Base-by-base conservation (phyloP, 768 basidiomycete species). In the Leccinum subtestaceum region DNA sequence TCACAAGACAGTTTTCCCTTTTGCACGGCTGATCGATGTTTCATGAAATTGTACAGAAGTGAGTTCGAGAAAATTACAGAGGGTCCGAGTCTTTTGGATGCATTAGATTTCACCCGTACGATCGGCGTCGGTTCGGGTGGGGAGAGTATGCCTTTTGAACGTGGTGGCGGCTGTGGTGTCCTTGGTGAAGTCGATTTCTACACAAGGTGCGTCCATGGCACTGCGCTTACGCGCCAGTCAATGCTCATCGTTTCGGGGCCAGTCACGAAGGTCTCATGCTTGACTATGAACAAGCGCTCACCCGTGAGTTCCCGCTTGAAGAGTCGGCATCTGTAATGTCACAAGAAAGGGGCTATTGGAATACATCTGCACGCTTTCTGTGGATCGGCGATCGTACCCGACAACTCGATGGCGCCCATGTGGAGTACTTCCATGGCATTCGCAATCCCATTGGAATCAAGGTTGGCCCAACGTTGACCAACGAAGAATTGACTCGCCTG, bases 371-470 rank as follows among this genome's bases (percentile, higher is more conserved):
- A 8, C 95, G 95, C 72, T 96, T 97, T 75, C 74, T 98, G 52
- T 99, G 96, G 96, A 92, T 99, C 55, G 96, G 96, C 0, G 97
- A 99, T 74, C 85, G 96, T 53, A 99, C 96, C 5, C 79, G 96
- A 43, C 93, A 96, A 73, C 78, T 98, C 0, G 83, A 85, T 49
- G 94, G 95, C 7, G 97, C 95, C 4, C 97, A 99, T 70, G 87
- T 98, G 32, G 96, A 98, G 76, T 95, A 95, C 73, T 95, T 95
- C 76, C 80, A 91, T 57, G 93, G 94, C 7, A 89, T 97, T 55
- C 80, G 92, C 52, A 96, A 97, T 70, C 94, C 94, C 2, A 92
- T 97, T 59, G 97, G 97, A 2, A 84, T 98, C 77, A 99, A 99
- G 72, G 92, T 96, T 6, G 97, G 97, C 2, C 95, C 97, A 25